Evolutionary conservation across 2,329 filamentous ascomycete genomes (phyloP).

Genomic region (Cladorrhinum sp.): DNA sequence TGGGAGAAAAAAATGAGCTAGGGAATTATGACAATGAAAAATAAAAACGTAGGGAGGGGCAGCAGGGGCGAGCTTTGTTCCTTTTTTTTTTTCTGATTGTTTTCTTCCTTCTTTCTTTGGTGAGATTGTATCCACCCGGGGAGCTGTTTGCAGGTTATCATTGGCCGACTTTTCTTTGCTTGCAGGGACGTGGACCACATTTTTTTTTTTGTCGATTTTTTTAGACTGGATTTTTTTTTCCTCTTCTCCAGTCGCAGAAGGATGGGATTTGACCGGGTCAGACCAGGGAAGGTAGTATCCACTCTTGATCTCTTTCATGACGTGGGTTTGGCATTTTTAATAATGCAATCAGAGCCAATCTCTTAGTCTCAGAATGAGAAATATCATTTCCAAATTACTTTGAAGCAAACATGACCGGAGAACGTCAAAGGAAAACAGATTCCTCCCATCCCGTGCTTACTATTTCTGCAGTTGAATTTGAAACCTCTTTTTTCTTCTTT

Average conservation of each 20-base stretch:
- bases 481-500: too few relatives aligned
- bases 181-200: conserved; percentile 6
- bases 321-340: neutral
- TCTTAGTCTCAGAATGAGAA: too few relatives aligned
- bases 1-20: neutral
- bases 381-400: too few relatives aligned
- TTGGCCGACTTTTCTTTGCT: neutral
- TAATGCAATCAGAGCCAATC: too few relatives aligned
- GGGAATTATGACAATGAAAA: conserved; percentile 17
- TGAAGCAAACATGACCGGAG: neutral
- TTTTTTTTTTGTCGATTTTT: conserved; percentile 2
- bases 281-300: conserved; percentile 1
- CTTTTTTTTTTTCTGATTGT: conserved; percentile 11
- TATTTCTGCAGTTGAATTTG: too few relatives aligned
- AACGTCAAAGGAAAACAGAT: neutral
- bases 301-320: conserved; percentile 7
- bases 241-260: neutral
- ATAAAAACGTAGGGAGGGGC: conserved; percentile 12
- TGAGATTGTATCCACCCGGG: neutral
- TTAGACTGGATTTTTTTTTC: conserved; percentile 1
- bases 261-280: neutral
- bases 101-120: conserved; percentile 11
- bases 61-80: conserved; percentile 16
- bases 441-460: neutral
- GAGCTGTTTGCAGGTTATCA: neutral